phyloP scores from a whole-genome alignment of 192 early-diverging fungal species.

The Gamsiella multidivaricata region DNA sequence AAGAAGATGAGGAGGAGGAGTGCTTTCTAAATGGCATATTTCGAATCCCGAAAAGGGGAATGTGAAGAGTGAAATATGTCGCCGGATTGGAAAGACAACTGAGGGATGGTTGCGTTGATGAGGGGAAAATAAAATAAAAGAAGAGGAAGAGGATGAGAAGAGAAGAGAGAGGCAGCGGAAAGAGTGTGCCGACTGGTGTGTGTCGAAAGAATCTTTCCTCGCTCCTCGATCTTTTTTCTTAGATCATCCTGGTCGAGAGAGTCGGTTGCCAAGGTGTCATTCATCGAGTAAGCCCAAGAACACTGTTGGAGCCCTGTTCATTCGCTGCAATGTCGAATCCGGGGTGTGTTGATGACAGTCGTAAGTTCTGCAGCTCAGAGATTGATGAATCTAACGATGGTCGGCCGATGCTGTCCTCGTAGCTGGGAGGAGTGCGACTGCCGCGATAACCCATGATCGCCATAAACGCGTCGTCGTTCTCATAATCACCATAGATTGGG shows the following conservation, averaged over 20 bases:
- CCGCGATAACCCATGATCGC: conserved; percentile 48
- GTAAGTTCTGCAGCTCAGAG: conserved; percentile 28
- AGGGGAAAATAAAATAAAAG: not conserved
- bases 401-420: conserved; percentile 41
- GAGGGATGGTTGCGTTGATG: not conserved
- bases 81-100: conserved; percentile 27
- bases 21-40: conserved; percentile 36
- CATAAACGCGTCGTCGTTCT: conserved; percentile 48
- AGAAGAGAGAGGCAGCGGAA: not conserved
- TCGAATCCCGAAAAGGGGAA: not conserved
- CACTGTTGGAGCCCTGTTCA: not conserved
- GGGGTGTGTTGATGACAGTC: not conserved
- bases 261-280: not conserved
- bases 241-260: not conserved
- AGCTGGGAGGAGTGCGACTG: conserved; percentile 47
- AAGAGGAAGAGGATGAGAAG: not conserved
- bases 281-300: conserved; percentile 19
- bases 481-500: conserved; percentile 49
- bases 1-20: not conserved
- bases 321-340: not conserved
- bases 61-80: conserved; percentile 15
- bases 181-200: no score
- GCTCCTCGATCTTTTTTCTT: not conserved
- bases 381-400: conserved; percentile 38
- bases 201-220: no score